Evolutionary conservation across 148 eudicot genomes (phyloP).

Genomic region (Diospyros lotus): DNA sequence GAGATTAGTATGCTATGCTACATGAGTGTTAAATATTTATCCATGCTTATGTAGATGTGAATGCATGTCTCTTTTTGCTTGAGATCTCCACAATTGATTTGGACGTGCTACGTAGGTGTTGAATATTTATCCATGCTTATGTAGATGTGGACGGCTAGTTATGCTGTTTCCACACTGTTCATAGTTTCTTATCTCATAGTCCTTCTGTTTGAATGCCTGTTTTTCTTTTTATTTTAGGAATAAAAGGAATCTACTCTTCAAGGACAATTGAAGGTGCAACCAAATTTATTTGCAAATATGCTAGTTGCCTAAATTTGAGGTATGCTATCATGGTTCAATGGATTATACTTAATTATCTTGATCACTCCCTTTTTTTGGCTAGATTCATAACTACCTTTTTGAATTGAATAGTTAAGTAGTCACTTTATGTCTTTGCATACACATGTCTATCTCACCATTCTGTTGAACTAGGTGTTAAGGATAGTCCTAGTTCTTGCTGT

Average conservation of each 20-base stretch:
- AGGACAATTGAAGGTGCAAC: constrained; percentile 68
- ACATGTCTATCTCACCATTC: too few species aligned
- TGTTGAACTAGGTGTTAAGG: too few species aligned
- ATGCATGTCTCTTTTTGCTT: not conserved
- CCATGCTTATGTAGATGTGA: not conserved
- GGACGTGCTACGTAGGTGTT: not conserved
- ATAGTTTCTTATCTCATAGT: not conserved
- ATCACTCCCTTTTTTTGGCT: too few species aligned
- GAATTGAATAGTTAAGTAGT: too few species aligned
- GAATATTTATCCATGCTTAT: not conserved
- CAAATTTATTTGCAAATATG: constrained; percentile 55
- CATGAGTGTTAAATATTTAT: not conserved
- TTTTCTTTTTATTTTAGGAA: constrained; percentile 41
- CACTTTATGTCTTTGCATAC: too few species aligned
- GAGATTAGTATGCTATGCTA: not conserved
- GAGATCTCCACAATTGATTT: not conserved
- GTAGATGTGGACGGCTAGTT: not conserved
- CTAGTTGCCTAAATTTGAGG: constrained; percentile 43
- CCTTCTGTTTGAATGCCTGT: not conserved
- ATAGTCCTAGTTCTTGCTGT: too few species aligned
- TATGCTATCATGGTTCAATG: constrained; percentile 17
- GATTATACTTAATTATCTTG: not conserved
- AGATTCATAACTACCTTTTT: too few species aligned
- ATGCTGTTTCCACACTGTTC: not conserved
- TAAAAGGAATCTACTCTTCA: constrained; percentile 74